Percentiles rank a stretch among this genome's conserved stretches.
phyloP scores from a whole-genome alignment of 768 basidiomycete species.

The Tulasnella sp. region DNA sequence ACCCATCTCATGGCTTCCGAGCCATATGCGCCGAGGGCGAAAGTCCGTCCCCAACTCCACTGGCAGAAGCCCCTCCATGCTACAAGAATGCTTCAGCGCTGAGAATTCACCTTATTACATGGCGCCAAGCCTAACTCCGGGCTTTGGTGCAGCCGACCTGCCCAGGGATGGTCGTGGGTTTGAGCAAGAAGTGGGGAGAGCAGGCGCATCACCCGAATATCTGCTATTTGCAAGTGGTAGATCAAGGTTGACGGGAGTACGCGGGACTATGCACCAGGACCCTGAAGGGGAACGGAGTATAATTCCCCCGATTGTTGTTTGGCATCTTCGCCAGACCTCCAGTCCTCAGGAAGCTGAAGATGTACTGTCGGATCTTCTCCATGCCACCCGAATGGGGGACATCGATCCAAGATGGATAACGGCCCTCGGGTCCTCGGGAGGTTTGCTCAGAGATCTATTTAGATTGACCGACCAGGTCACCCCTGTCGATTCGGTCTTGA shows the following conservation, averaged over 20 bases:
- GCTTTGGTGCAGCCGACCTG: neutral
- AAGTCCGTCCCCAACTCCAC: neutral
- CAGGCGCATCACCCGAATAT: neutral
- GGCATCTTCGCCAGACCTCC: neutral
- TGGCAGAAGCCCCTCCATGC: neutral
- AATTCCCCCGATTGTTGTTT: neutral
- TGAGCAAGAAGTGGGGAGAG: too few relatives aligned
- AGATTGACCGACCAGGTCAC: neutral
- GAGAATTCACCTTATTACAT: neutral
- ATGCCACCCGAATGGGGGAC: neutral
- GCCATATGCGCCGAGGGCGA: neutral
- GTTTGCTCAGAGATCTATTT: neutral
- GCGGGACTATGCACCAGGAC: neutral
- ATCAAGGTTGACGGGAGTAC: neutral
- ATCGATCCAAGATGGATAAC: neutral
- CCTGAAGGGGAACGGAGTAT: neutral
- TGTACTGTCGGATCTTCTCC: neutral
- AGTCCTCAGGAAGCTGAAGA: neutral
- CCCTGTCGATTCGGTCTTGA: neutral
- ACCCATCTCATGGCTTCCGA: neutral
- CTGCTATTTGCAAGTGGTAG: neutral
- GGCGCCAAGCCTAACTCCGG: neutral
- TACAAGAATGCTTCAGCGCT: neutral
- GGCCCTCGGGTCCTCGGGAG: neutral
- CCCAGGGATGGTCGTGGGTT: too few relatives aligned